phyloP scores from a whole-genome alignment of 495 filamentous ascomycete species.

The Penicillium bialowiezense region DNA sequence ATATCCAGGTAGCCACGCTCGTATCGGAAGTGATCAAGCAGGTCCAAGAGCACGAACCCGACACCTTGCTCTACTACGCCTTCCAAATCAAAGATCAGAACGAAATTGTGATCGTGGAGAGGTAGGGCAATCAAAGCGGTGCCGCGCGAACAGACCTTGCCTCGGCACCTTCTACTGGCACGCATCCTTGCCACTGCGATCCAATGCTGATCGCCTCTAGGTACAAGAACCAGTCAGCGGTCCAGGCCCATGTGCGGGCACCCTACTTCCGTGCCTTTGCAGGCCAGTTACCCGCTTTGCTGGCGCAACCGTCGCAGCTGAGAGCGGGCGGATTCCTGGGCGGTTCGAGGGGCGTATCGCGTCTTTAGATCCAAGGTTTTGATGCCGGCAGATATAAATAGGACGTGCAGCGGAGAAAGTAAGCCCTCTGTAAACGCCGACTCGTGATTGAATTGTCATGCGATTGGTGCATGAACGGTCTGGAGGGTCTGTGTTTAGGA shows the following conservation, averaged over 20 bases:
- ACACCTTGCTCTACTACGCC: slow-evolving; percentile 34
- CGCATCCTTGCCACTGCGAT: neutral
- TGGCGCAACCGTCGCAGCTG: slow-evolving; percentile 27
- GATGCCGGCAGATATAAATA: slow-evolving; percentile 11
- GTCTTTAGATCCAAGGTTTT: slow-evolving; percentile 12
- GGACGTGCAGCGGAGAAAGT: neutral
- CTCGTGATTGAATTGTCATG: slow-evolving; percentile 19
- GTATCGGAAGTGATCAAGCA: slow-evolving; percentile 24
- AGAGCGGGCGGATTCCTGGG: slow-evolving; percentile 22
- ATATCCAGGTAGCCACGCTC: slow-evolving; percentile 19
- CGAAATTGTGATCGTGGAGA: slow-evolving; percentile 34
- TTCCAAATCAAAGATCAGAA: slow-evolving; percentile 23
- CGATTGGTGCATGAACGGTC: slow-evolving; percentile 20
- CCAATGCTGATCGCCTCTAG: slow-evolving; percentile 11
- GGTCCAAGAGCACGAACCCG: slow-evolving; percentile 31
- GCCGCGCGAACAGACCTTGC: slow-evolving; percentile 6
- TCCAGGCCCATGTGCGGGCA: slow-evolving; percentile 23
- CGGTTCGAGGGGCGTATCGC: slow-evolving; percentile 20
- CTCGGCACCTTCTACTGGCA: slow-evolving; percentile 12
- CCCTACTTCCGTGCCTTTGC: slow-evolving; percentile 30
- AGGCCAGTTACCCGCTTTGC: slow-evolving; percentile 16
- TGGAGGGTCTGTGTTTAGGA: slow-evolving; percentile 2
- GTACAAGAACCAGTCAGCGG: slow-evolving; percentile 31
- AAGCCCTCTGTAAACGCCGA: slow-evolving; percentile 9
- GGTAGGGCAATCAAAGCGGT: slow-evolving; percentile 14